Percentiles rank a stretch among this genome's conserved stretches.
Conservation (phyloP, 2,329 filamentous ascomycete species). For the Sclerotinia trifoliorum region DNA sequence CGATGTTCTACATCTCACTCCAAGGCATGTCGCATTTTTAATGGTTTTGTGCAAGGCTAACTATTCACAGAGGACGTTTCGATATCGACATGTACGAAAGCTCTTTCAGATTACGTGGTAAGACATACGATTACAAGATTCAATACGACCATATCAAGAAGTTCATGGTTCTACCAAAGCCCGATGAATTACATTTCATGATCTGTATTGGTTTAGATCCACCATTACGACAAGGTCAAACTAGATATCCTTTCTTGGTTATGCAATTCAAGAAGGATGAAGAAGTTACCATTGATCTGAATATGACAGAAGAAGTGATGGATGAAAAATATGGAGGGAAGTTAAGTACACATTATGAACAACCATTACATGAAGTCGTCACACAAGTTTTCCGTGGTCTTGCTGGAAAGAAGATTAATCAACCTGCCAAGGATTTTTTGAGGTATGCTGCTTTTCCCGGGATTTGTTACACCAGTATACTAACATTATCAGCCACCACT, state of each 20-base stretch:
- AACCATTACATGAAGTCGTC: conserved; percentile 88
- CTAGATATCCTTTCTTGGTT: conserved; percentile 94
- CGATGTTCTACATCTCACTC: conserved; percentile 94
- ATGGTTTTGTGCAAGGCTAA: conserved; percentile 32
- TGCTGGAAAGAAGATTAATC: conserved; percentile 91
- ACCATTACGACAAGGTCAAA: conserved; percentile 93
- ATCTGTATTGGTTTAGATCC: conserved; percentile 94
- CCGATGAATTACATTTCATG: conserved; percentile 95
- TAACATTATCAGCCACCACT: conserved; percentile 65
- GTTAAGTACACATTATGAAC: conserved; percentile 85
- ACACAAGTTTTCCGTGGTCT: conserved; percentile 94
- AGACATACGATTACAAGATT: conserved; percentile 99
- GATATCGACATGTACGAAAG: conserved; percentile 99
- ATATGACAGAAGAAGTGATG: conserved; percentile 88
- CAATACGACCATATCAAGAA: conserved; percentile 98
- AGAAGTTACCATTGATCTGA: conserved; percentile 92
- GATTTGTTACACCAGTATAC: conserved; percentile 24
- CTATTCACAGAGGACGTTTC: conserved; percentile 77
- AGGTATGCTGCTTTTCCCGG: conserved; percentile 51
- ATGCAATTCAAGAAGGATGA: conserved; percentile 99
- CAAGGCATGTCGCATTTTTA: conserved; percentile 57
- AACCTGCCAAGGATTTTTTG: conserved; percentile 89
- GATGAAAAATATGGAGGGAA: conserved; percentile 87
- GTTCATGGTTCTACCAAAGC: conserved; percentile 97
- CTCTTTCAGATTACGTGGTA: conserved; percentile 94